Evolutionary conservation across 257 asterid genomes (phyloP).

Genomic region (Schizonepeta tenuifolia): DNA sequence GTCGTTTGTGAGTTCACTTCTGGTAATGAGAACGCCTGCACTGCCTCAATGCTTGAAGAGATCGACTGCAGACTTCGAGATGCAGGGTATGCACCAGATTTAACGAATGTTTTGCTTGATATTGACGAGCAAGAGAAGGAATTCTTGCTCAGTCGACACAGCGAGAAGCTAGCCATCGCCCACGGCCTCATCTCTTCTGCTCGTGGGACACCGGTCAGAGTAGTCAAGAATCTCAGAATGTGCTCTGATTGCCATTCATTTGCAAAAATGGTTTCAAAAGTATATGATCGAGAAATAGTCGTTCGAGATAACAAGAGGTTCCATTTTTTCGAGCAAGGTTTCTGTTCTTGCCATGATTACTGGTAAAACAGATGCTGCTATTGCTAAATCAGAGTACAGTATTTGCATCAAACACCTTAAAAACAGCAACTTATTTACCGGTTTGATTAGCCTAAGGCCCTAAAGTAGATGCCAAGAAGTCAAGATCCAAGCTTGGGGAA

Average conservation of each 20-base stretch:
- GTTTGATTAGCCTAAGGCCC: not conserved
- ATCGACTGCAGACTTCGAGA: slow-evolving; percentile 44
- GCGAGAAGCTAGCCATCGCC: slow-evolving; percentile 62
- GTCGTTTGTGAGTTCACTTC: slow-evolving; percentile 55
- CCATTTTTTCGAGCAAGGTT: slow-evolving; percentile 56
- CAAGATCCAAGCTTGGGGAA: slow-evolving; percentile 43
- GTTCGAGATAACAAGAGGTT: slow-evolving; percentile 57
- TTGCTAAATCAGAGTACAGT: not conserved
- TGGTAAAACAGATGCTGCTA: slow-evolving; percentile 38
- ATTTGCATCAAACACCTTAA: not conserved
- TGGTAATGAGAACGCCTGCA: slow-evolving; percentile 38
- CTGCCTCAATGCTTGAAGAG: slow-evolving; percentile 53
- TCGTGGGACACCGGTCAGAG: slow-evolving; percentile 41
- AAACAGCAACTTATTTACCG: not conserved
- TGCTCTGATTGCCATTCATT: slow-evolving; percentile 65
- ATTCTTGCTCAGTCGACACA: slow-evolving; percentile 52
- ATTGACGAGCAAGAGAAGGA: slow-evolving; percentile 53
- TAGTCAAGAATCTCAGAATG: slow-evolving; percentile 61
- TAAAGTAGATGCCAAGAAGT: not conserved
- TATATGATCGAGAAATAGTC: slow-evolving; percentile 46
- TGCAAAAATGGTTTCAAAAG: slow-evolving; percentile 51
- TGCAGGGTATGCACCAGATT: slow-evolving; percentile 52
- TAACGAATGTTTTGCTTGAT: slow-evolving; percentile 50
- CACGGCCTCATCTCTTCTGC: slow-evolving; percentile 51
- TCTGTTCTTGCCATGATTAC: slow-evolving; percentile 61